These are phyloP conservation scores for Reticulascus tulasneorum DNA, from an alignment of 2,329 filamentous ascomycete species.

Conservation along the genomic window DNA sequence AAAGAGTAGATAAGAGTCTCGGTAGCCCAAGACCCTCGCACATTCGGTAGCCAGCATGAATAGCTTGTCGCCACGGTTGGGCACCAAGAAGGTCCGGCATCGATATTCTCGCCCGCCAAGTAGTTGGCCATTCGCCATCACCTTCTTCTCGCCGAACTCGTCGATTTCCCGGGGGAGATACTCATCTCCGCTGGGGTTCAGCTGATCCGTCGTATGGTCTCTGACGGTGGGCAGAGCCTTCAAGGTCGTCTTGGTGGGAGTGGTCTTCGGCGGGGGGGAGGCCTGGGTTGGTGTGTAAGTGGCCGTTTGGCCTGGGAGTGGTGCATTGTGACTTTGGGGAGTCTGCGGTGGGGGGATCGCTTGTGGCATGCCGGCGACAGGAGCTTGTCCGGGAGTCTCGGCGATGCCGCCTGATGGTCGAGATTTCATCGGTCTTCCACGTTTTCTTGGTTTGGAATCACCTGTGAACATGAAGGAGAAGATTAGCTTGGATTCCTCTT, in stretches of 20 bases:
- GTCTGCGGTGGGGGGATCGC: constrained; percentile 48
- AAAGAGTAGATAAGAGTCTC: constrained; percentile 96
- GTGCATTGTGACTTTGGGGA: constrained; percentile 46
- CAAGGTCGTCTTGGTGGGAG: constrained; percentile 76
- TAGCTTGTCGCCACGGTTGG: constrained; percentile 84
- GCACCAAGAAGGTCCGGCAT: constrained; percentile 90
- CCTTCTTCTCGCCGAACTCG: constrained; percentile 91
- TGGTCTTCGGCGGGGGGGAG: constrained; percentile 68
- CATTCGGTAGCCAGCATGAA: constrained; percentile 99
- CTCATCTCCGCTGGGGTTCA: constrained; percentile 85
- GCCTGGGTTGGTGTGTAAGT: constrained; percentile 34
- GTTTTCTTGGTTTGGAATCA: constrained; percentile 50
- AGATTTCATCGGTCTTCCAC: constrained; percentile 60
- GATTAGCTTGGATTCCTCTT: constrained; percentile 21
- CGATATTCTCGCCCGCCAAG: constrained; percentile 82
- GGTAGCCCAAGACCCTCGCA: constrained; percentile 86
- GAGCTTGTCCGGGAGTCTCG: constrained; percentile 54
- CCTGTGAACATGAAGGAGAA: constrained; percentile 32
- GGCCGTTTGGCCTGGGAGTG: constrained; percentile 38
- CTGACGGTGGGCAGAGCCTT: constrained; percentile 94
- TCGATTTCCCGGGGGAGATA: constrained; percentile 93
- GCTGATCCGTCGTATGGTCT: constrained; percentile 95
- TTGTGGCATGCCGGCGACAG: constrained; percentile 38
- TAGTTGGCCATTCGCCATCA: constrained; percentile 76
- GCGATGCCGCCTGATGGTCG: constrained; percentile 46